These are phyloP conservation scores for Nicotiana benthamiana DNA, from an alignment of 257 asterid species.

Conservation along the genomic window DNA sequence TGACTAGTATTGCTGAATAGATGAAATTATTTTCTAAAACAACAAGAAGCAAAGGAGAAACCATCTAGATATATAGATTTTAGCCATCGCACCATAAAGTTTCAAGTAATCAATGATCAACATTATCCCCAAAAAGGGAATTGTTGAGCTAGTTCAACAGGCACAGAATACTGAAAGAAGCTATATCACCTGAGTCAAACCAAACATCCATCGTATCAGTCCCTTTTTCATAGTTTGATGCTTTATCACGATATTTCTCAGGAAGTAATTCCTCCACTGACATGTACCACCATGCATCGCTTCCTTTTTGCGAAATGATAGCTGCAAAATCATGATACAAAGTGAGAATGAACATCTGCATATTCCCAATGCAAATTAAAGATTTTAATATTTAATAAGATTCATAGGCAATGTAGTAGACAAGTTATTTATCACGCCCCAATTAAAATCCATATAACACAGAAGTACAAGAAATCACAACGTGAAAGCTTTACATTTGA, in stretches of 20 bases:
- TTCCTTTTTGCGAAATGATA: slow-evolving; percentile 82
- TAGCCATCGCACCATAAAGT: not conserved
- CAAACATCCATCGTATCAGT: slow-evolving; percentile 98
- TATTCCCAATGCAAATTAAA: not conserved
- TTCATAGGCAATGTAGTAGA: not conserved
- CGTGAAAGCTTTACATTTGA: slow-evolving; percentile 58
- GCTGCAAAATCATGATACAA: slow-evolving; percentile 42
- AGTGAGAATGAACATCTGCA: not conserved
- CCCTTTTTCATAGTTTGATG: slow-evolving; percentile 71
- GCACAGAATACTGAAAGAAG: not conserved
- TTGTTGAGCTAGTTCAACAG: not conserved
- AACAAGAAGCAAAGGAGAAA: not conserved
- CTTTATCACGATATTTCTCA: slow-evolving; percentile 63
- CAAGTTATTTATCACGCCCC: not conserved
- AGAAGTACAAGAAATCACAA: not conserved
- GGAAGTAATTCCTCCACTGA: slow-evolving; percentile 91
- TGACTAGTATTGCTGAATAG: not conserved
- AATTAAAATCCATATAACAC: not conserved
- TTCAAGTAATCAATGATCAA: not conserved
- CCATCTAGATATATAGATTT: not conserved
- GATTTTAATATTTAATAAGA: not conserved
- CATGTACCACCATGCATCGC: slow-evolving; percentile 99
- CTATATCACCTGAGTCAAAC: slow-evolving; percentile 85
- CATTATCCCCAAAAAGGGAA: not conserved
- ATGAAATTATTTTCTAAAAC: not conserved